Evolutionary conservation across 2,329 filamentous ascomycete species (phyloP).

Genomic region (Neopestalotiopsis sp.): DNA sequence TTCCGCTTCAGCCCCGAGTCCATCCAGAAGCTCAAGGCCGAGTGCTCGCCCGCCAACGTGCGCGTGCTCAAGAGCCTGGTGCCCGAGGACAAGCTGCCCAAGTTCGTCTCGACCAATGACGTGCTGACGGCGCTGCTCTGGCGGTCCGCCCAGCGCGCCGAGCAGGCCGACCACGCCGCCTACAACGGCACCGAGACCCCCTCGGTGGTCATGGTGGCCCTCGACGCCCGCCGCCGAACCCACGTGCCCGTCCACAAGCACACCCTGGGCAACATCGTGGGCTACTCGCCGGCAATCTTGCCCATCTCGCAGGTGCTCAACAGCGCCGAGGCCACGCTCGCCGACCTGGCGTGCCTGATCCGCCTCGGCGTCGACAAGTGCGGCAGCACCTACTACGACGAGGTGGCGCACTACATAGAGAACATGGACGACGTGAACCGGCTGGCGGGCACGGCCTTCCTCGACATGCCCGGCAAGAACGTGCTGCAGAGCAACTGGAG

Average conservation of each 20-base stretch:
- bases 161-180: constrained; percentile 12
- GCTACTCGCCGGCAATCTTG: constrained; percentile 37
- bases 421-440: constrained; percentile 36
- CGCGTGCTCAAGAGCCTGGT: constrained; percentile 1
- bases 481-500: constrained; percentile 40
- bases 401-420: constrained; percentile 36
- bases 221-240: constrained; percentile 41
- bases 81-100: constrained; percentile 6
- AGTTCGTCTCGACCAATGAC: constrained; percentile 19
- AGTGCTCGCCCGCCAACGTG: constrained; percentile 14
- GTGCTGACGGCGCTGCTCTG: constrained; percentile 17
- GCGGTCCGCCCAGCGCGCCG: constrained; percentile 12
- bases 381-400: constrained; percentile 36
- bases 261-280: constrained; percentile 44
- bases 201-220: constrained; percentile 43
- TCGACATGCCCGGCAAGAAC: constrained; percentile 40
- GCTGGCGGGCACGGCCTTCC: constrained; percentile 37
- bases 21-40: constrained; percentile 27
- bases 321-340: constrained; percentile 28
- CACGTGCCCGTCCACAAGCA: constrained; percentile 38
- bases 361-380: constrained; percentile 38
- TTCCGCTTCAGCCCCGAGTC: constrained; percentile 28
- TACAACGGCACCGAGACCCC: background rate
- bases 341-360: constrained; percentile 38
- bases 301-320: constrained; percentile 36